phyloP scores from a whole-genome alignment of 2,329 filamentous ascomycete genomes.

The Rhynchosporium agropyri region DNA sequence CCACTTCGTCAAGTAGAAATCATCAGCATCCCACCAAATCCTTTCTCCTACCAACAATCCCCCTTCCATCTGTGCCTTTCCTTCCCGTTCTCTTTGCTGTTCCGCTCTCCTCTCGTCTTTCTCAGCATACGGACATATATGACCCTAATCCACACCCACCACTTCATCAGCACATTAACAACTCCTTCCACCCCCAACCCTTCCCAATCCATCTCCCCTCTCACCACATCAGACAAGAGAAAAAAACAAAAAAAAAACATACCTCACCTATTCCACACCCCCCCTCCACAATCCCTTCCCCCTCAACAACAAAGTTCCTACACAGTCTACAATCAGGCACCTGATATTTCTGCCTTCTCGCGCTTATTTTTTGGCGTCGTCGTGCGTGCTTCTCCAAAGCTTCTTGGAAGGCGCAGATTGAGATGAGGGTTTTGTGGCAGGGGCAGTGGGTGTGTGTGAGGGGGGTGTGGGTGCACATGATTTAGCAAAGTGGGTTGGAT shows the following conservation, averaged over 20 bases:
- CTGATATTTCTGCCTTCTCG: too few relatives aligned
- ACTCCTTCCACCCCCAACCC: too few relatives aligned
- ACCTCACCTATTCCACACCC: conserved; percentile 1
- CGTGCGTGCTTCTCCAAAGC: not conserved
- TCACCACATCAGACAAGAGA: not conserved
- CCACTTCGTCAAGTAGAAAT: conserved; percentile 5
- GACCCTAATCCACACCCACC: not conserved
- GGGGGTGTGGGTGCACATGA: conserved; percentile 2
- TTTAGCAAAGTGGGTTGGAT: not conserved
- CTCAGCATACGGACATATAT: not conserved
- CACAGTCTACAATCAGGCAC: not conserved
- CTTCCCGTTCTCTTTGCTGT: not conserved
- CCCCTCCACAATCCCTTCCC: not conserved
- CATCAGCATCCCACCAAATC: conserved; percentile 5
- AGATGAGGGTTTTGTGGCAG: conserved; percentile 11
- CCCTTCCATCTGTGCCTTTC: not conserved
- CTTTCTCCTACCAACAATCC: not conserved
- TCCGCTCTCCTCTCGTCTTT: not conserved
- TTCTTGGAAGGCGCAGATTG: conserved; percentile 10
- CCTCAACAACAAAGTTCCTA: not conserved
- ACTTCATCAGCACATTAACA: not conserved
- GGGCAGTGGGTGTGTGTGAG: not conserved
- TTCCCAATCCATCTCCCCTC: too few relatives aligned
- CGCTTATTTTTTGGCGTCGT: not conserved
- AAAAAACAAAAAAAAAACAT: not conserved